A percentile compares a stretch with the other conserved stretches of the same genome.
Conservation (phyloP, 352 stramenopile species). For the Phytophthora sp. region DNA sequence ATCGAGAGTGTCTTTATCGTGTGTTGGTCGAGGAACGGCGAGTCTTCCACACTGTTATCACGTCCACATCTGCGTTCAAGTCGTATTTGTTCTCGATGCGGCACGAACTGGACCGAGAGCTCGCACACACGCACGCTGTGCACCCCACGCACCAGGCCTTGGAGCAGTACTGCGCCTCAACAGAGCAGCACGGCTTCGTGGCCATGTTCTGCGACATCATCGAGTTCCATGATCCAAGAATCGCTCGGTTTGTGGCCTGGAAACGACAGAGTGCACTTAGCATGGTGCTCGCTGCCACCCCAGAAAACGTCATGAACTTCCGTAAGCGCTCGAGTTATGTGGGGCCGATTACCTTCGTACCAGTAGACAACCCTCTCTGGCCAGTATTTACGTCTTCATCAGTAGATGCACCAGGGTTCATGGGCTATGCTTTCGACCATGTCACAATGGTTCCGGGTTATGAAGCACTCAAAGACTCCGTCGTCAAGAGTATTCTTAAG, state of each 20-base stretch:
- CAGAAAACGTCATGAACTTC: slow-evolving; percentile 67
- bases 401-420: slow-evolving; percentile 52
- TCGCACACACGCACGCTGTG: slow-evolving; percentile 53
- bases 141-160: slow-evolving; percentile 46
- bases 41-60: slow-evolving; percentile 50
- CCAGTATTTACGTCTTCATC: slow-evolving; percentile 54
- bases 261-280: slow-evolving; percentile 64
- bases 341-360: slow-evolving; percentile 71
- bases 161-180: slow-evolving; percentile 58
- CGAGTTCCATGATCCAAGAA: slow-evolving; percentile 60
- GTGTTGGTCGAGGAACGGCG: slow-evolving; percentile 33
- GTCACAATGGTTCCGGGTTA: slow-evolving; percentile 62
- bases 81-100: slow-evolving; percentile 59
- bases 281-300: slow-evolving; percentile 68
- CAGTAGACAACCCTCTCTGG: slow-evolving; percentile 74
- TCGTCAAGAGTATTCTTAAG: slow-evolving; percentile 78
- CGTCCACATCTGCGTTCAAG: slow-evolving; percentile 54
- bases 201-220: slow-evolving; percentile 84
- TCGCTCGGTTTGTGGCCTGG: slow-evolving; percentile 62
- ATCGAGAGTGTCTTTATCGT: slow-evolving; percentile 50
- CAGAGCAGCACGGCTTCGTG: slow-evolving; percentile 68
- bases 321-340: slow-evolving; percentile 54
- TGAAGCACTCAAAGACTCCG: slow-evolving; percentile 62
- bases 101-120: slow-evolving; percentile 50
- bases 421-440: slow-evolving; percentile 81